These are phyloP conservation scores for Backusella australiensis DNA, from an alignment of 192 early-diverging fungal species.

Conservation along the genomic window DNA sequence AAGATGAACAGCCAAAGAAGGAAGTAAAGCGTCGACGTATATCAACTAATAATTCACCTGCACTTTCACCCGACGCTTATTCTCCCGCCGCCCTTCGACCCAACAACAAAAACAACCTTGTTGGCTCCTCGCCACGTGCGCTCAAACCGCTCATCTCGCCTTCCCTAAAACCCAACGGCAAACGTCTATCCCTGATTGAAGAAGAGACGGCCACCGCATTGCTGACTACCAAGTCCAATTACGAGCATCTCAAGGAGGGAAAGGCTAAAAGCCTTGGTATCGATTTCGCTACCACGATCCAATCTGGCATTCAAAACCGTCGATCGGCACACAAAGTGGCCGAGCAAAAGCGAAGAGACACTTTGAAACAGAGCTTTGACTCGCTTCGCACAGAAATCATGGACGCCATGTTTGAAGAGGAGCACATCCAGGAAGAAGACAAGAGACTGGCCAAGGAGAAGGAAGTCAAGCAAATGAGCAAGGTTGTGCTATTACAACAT, in stretches of 20 bases:
- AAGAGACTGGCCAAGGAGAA: conserved; percentile 28
- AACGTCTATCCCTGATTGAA: conserved; percentile 16
- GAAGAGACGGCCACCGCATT: conserved; percentile 30
- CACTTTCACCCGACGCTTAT: background rate
- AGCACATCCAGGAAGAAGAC: conserved; percentile 6
- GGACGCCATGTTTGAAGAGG: conserved; percentile 48
- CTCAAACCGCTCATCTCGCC: conserved; percentile 47
- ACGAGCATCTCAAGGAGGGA: conserved; percentile 84
- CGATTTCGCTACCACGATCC: conserved; percentile 70
- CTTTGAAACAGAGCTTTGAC: conserved; percentile 89
- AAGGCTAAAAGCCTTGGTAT: conserved; percentile 79
- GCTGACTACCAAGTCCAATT: conserved; percentile 62
- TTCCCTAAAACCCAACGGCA: conserved; percentile 45
- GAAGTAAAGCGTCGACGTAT: conserved; percentile 22
- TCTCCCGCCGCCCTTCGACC: conserved; percentile 29
- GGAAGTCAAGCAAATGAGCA: conserved; percentile 78
- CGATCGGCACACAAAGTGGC: conserved; percentile 90
- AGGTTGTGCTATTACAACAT: conserved; percentile 77
- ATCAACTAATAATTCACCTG: conserved; percentile 10
- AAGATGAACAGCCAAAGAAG: background rate
- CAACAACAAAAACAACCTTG: background rate
- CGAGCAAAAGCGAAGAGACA: conserved; percentile 94
- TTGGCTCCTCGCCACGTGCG: conserved; percentile 28
- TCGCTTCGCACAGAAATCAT: conserved; percentile 69
- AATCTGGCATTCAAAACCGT: conserved; percentile 77